Evolutionary conservation across 2,329 filamentous ascomycete species (phyloP).

Genomic region (Botrytis fragariae): DNA sequence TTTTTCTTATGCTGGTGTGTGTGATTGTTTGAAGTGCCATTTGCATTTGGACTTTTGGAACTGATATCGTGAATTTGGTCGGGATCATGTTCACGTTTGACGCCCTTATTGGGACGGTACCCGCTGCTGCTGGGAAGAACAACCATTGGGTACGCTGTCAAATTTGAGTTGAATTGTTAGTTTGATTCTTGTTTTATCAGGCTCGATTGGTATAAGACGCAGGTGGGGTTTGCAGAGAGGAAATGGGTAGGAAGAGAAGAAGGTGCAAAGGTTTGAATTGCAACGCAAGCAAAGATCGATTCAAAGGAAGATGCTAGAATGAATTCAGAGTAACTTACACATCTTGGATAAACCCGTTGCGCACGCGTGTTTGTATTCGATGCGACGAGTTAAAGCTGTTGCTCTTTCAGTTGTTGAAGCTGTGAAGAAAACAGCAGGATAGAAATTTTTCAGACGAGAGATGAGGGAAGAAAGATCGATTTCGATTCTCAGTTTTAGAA

Average conservation of each 20-base stretch:
- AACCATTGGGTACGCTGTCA: neutral
- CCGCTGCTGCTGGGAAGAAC: neutral
- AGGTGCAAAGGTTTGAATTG: neutral
- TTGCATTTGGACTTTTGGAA: neutral
- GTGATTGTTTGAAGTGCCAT: neutral
- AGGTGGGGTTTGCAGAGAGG: neutral
- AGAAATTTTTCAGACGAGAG: neutral
- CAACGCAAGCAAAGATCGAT: neutral
- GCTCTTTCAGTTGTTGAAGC: neutral
- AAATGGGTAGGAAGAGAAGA: neutral
- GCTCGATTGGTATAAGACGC: neutral
- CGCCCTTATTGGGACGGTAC: neutral
- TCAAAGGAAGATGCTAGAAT: neutral
- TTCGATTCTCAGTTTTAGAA: neutral
- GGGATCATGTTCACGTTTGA: slow-evolving; percentile 7
- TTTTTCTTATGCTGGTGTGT: neutral
- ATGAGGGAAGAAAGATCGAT: neutral
- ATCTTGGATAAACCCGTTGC: neutral
- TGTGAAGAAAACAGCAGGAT: neutral
- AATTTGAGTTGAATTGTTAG: neutral
- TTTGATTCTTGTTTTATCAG: neutral
- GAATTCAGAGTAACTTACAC: slow-evolving; percentile 1
- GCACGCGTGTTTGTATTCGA: neutral
- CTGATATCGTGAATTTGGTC: neutral
- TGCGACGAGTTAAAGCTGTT: neutral